Conservation (phyloP, 2,329 filamentous ascomycete genomes). For the Boeremia exigua region DNA sequence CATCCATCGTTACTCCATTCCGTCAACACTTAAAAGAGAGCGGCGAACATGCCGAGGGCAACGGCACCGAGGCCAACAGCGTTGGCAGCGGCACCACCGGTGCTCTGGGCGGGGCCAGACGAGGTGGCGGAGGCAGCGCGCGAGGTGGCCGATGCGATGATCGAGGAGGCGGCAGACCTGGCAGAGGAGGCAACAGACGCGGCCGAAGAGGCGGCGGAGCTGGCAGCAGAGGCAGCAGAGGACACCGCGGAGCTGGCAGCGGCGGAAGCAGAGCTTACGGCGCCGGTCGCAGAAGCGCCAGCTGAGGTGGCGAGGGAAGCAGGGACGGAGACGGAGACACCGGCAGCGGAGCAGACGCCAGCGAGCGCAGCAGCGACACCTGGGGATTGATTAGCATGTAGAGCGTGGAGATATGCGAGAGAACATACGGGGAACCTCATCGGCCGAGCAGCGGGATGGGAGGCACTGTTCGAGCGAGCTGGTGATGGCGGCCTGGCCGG, state of each 20-base stretch:
- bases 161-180: slow-evolving; percentile 8
- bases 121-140: background rate
- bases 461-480: slow-evolving; percentile 51
- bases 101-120: slow-evolving; percentile 20
- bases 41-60: slow-evolving; percentile 10
- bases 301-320: slow-evolving; percentile 23
- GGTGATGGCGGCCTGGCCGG: slow-evolving; percentile 44
- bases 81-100: slow-evolving; percentile 30
- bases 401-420: background rate
- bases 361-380: slow-evolving; percentile 32
- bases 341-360: slow-evolving; percentile 37
- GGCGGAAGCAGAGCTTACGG: background rate
- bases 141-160: too few species aligned
- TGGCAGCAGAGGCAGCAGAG: background rate
- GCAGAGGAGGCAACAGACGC: slow-evolving; percentile 3
- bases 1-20: background rate
- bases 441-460: slow-evolving; percentile 44
- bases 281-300: background rate
- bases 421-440: slow-evolving; percentile 49
- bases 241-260: background rate
- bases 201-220: slow-evolving; percentile 1
- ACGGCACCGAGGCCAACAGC: slow-evolving; percentile 30
- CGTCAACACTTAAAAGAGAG: slow-evolving; percentile 24
- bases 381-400: slow-evolving; percentile 8
- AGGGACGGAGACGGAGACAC: slow-evolving; percentile 32